Evolutionary conservation across 768 basidiomycete species (phyloP), one percentile per base, ranked within the genome.

Genomic region (Stropharia rugosoannulata): DNA sequence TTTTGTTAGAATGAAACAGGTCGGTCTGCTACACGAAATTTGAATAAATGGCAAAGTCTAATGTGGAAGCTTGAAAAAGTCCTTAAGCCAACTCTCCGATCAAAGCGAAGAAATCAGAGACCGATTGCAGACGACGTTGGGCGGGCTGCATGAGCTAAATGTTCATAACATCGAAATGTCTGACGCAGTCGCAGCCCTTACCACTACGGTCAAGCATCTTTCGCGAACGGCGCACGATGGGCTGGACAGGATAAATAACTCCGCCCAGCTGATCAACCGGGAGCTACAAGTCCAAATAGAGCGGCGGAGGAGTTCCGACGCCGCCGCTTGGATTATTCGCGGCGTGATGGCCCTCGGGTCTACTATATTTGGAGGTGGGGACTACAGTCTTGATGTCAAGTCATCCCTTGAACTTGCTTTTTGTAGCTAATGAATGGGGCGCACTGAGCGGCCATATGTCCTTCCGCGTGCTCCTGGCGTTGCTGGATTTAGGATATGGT

Each of bases 191-290:
- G 51, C 60, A 13, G 61, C 62, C 9, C 72, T 85, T 8, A 66
- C 63, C 9, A 62, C 68, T 18, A 66, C 70, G 0, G 59, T 85
- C 22, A 58, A 69, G 7, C 65, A 70, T 10, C 64, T 84, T 18
- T 72, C 75, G 1, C 61, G 64, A 32, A 72, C 70, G 9, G 72
- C 80, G 2, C 74, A 71, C 18, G 54, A 60, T 13, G 80, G 82
- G 58, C 66, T 85, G 37, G 69, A 74, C 51, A 74, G 72, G 54
- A 76, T 86, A 51, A 81, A 79, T 46, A 71, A 65, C 16, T 79
- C 83, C 18, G 72, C 77, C 3, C 59, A 56, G 13, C 62, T 68
- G 6, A 59, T 79, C 18, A 68, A 68, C 36, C 65, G 69, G 45
- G 65, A 65, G 5, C 57, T 80, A 41, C 57, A 51, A 46, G 62